These are phyloP conservation scores for Boletales sp. DNA, from an alignment of 768 basidiomycete species.

Conservation along the genomic window DNA sequence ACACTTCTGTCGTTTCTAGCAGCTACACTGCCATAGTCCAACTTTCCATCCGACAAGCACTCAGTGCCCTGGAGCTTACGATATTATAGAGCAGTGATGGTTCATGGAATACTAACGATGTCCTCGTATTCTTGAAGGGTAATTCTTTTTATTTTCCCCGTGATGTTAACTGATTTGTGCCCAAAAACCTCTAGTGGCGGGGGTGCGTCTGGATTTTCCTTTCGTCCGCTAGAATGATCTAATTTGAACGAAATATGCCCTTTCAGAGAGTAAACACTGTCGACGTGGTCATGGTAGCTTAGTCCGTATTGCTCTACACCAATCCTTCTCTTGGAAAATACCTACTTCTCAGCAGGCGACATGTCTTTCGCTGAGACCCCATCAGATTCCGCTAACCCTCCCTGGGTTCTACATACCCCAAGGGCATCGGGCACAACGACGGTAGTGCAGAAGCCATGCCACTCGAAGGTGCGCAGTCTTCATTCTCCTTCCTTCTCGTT, in stretches of 20 bases:
- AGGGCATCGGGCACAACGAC: constrained; percentile 42
- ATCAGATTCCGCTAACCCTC: background rate
- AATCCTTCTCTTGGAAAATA: constrained; percentile 55
- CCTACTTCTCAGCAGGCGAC: constrained; percentile 53
- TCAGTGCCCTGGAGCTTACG: constrained; percentile 54
- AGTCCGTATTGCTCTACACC: constrained; percentile 51
- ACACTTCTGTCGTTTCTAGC: constrained; percentile 45
- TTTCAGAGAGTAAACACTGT: constrained; percentile 44
- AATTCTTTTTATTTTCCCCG: constrained; percentile 21
- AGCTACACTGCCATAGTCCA: constrained; percentile 50
- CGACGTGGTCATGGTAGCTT: constrained; percentile 51
- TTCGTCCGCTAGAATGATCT: constrained; percentile 10
- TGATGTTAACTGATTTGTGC: background rate
- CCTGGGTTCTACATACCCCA: constrained; percentile 36
- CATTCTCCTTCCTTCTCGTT: constrained; percentile 13
- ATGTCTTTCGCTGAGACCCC: background rate
- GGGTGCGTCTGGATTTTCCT: constrained; percentile 38
- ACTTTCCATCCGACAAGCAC: constrained; percentile 51
- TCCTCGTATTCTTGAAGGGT: constrained; percentile 31
- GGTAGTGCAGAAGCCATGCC: constrained; percentile 54
- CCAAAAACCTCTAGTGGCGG: constrained; percentile 59
- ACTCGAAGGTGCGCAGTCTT: constrained; percentile 32
- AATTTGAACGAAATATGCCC: background rate
- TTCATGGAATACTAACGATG: constrained; percentile 47
- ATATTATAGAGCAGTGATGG: constrained; percentile 45